Evolutionary conservation across 495 filamentous ascomycete genomes (phyloP).

Genomic region (Penicillium macrosclerotiorum): DNA sequence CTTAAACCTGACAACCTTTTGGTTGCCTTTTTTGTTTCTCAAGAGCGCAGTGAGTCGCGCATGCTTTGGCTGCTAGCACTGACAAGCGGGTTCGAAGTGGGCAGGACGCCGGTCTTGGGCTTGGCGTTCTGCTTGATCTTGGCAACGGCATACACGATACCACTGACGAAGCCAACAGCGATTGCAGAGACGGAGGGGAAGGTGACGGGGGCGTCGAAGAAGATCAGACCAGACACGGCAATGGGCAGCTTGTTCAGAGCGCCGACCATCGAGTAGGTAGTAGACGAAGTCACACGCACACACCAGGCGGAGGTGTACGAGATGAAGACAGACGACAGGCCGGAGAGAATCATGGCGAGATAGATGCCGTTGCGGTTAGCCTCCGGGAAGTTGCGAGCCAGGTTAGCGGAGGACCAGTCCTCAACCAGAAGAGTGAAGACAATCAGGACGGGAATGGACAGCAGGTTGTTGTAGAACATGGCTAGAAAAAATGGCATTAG

Average conservation of each 20-base stretch:
- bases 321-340: constrained; percentile 92
- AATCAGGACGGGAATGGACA: constrained; percentile 91
- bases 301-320: constrained; percentile 99
- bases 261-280: constrained; percentile 98
- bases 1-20: not conserved
- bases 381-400: constrained; percentile 81
- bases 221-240: constrained; percentile 83
- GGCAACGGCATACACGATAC: constrained; percentile 87
- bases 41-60: constrained; percentile 73
- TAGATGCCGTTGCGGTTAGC: constrained; percentile 72
- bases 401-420: constrained; percentile 86
- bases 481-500: constrained; percentile 51
- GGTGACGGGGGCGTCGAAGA: constrained; percentile 95
- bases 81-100: constrained; percentile 65
- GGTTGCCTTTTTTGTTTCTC: constrained; percentile 9
- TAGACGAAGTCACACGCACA: constrained; percentile 92
- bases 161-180: constrained; percentile 81
- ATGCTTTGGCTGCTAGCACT: constrained; percentile 92
- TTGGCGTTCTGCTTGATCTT: constrained; percentile 81
- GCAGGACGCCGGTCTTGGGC: constrained; percentile 59
- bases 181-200: constrained; percentile 89
- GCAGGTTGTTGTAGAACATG: constrained; percentile 99
- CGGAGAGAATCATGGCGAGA: constrained; percentile 90
- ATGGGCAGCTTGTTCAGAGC: constrained; percentile 97
- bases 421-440: constrained; percentile 80